Conservation (phyloP, 2,329 filamentous ascomycete species). For the Pseudocercospora macadamiae region DNA sequence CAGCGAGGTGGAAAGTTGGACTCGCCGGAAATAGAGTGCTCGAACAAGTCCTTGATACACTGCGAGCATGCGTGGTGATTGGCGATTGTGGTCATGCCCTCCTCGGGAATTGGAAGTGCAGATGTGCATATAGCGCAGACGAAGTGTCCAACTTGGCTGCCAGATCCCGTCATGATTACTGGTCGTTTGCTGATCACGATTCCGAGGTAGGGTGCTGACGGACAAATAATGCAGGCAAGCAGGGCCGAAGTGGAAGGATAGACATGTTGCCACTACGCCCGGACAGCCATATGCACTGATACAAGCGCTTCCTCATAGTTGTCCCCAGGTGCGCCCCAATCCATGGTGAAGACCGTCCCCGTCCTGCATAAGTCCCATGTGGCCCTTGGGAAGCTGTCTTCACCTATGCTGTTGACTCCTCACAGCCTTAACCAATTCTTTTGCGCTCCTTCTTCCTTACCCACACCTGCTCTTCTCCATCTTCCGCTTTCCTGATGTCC, state of each 20-base stretch:
- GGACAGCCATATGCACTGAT: too few species aligned
- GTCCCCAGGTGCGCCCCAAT: too few species aligned
- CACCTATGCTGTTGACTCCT: too few species aligned
- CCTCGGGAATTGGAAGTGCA: too few species aligned
- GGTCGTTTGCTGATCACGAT: not conserved
- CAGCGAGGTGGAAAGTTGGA: constrained; percentile 24
- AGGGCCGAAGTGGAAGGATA: too few species aligned
- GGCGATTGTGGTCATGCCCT: not conserved
- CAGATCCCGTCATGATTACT: not conserved
- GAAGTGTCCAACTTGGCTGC: not conserved
- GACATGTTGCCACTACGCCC: too few species aligned
- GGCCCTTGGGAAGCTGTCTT: too few species aligned
- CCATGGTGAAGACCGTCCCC: too few species aligned
- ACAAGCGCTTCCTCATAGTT: too few species aligned
- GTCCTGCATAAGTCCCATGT: too few species aligned
- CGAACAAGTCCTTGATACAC: constrained; percentile 25
- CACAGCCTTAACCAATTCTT: constrained; percentile 25
- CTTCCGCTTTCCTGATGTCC: constrained; percentile 45
- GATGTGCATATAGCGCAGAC: not conserved
- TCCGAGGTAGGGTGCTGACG: too few species aligned
- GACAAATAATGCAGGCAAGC: too few species aligned
- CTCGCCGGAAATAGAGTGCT: constrained; percentile 16
- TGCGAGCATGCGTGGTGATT: constrained; percentile 12
- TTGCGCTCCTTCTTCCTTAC: constrained; percentile 40
- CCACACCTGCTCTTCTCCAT: constrained; percentile 34